Conservation (phyloP, 208 protist genomes). For the Phytomonas sp. region DNA sequence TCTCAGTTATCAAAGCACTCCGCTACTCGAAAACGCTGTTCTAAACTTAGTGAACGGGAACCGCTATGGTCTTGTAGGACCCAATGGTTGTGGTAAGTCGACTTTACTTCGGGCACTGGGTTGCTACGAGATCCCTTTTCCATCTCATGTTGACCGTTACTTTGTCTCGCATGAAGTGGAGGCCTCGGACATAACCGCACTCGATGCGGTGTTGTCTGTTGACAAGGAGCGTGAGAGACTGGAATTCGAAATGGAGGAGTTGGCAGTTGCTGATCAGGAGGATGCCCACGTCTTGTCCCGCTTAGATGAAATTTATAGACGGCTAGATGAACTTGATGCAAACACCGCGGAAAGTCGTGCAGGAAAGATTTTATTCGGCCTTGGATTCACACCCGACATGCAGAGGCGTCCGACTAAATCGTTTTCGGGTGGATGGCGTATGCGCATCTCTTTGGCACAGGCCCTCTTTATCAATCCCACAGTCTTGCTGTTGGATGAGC, state of each 20-base stretch:
- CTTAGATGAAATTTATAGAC: constrained; percentile 88
- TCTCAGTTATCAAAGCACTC: constrained; percentile 82
- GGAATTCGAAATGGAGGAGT: constrained; percentile 78
- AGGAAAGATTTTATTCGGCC: constrained; percentile 92
- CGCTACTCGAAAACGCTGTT: constrained; percentile 77
- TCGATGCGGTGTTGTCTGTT: constrained; percentile 78
- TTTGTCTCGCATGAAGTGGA: constrained; percentile 97
- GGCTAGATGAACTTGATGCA: constrained; percentile 90
- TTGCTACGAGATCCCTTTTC: constrained; percentile 88
- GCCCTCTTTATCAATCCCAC: constrained; percentile 93
- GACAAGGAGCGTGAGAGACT: constrained; percentile 77
- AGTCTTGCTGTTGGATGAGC: constrained; percentile 96
- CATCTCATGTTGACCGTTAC: constrained; percentile 91
- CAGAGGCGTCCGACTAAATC: constrained; percentile 64
- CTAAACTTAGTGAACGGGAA: constrained; percentile 77
- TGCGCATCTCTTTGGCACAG: constrained; percentile 95
- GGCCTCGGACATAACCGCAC: constrained; percentile 67
- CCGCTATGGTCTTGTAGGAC: constrained; percentile 85
- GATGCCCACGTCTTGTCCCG: constrained; percentile 58
- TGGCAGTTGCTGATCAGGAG: constrained; percentile 71
- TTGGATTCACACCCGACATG: constrained; percentile 90
- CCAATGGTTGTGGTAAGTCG: constrained; percentile 92
- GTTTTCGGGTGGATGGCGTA: constrained; percentile 96
- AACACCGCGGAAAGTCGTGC: constrained; percentile 76
- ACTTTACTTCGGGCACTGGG: constrained; percentile 85